A percentile compares a stretch with the other conserved stretches of the same genome.
These are phyloP conservation scores for Claviceps humidiphila DNA, from an alignment of 2,329 filamentous ascomycete species.

Conservation along the genomic window DNA sequence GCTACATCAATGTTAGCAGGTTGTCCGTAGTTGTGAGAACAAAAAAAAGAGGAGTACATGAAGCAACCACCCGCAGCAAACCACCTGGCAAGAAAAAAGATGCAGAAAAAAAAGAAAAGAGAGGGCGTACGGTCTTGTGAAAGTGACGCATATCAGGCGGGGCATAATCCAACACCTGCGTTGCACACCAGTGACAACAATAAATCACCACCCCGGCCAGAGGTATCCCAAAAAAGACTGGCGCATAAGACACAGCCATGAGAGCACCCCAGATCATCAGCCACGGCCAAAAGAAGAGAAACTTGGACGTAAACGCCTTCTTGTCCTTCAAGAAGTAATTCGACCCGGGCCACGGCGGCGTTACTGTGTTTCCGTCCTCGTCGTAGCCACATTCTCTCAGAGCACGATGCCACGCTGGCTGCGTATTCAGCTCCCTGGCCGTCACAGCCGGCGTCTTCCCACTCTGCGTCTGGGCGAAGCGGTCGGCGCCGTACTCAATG, in stretches of 20 bases:
- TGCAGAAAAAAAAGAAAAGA: neutral
- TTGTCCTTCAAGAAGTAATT: constrained; percentile 64
- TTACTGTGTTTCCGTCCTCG: constrained; percentile 57
- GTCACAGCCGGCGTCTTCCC: constrained; percentile 84
- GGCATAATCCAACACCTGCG: constrained; percentile 67
- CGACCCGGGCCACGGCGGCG: constrained; percentile 58
- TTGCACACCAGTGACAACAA: constrained; percentile 62
- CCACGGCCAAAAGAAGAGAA: constrained; percentile 85
- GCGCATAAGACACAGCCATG: constrained; percentile 58
- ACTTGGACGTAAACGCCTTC: constrained; percentile 64
- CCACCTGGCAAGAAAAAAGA: neutral
- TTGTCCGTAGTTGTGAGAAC: too few relatives aligned
- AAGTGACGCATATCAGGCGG: constrained; percentile 80
- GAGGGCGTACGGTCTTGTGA: constrained; percentile 62
- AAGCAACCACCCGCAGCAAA: neutral
- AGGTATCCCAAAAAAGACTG: constrained; percentile 65
- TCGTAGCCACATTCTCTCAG: constrained; percentile 76
- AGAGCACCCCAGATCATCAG: constrained; percentile 58
- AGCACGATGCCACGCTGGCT: constrained; percentile 67
- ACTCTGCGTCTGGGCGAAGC: constrained; percentile 76
- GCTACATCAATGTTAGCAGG: constrained; percentile 31
- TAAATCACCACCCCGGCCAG: constrained; percentile 52
- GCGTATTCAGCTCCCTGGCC: constrained; percentile 81
- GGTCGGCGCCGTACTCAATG: constrained; percentile 87
- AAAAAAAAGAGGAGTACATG: too few relatives aligned